Conservation (phyloP, 768 basidiomycete species). For the Termitomyces sp. region DNA sequence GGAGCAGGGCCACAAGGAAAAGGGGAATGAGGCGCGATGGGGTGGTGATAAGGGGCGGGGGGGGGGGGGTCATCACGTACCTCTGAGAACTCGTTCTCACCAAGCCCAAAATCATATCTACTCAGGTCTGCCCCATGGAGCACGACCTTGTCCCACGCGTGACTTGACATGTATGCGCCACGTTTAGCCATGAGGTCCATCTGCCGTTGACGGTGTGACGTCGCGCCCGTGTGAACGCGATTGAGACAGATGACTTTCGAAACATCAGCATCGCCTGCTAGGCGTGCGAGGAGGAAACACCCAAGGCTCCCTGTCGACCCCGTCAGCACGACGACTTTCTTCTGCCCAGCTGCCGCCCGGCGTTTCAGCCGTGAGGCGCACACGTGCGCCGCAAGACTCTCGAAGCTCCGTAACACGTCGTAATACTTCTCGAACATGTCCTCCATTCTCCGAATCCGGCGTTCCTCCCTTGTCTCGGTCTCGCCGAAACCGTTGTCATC, state of each 20-base stretch:
- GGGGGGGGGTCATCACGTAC: constrained; percentile 16
- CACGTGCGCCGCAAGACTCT: constrained; percentile 13
- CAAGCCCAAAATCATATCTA: constrained; percentile 25
- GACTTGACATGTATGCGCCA: constrained; percentile 23
- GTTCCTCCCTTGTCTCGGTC: constrained; percentile 10
- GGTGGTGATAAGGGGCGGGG: too few species aligned
- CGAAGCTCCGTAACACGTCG: constrained; percentile 11
- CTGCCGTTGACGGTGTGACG: constrained; percentile 25
- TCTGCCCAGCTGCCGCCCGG: constrained; percentile 6
- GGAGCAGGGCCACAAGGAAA: too few species aligned
- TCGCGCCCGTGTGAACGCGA: constrained; percentile 18
- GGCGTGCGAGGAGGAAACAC: constrained; percentile 28
- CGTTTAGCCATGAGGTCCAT: constrained; percentile 29
- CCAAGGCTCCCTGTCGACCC: constrained; percentile 40
- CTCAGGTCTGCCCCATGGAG: constrained; percentile 28
- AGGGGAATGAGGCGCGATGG: too few species aligned
- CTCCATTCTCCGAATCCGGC: constrained; percentile 26
- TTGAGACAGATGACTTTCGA: constrained; percentile 31
- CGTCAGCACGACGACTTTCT: constrained; percentile 31
- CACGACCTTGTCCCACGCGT: constrained; percentile 30
- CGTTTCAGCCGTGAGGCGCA: constrained; percentile 14
- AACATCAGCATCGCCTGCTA: constrained; percentile 26
- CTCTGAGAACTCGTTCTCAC: constrained; percentile 23
- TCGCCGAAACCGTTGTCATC: background rate
- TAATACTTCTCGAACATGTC: constrained; percentile 28